Conservation (phyloP, 1,284 basidiomycete genomes). For the Cutaneotrichosporon sp. region DNA sequence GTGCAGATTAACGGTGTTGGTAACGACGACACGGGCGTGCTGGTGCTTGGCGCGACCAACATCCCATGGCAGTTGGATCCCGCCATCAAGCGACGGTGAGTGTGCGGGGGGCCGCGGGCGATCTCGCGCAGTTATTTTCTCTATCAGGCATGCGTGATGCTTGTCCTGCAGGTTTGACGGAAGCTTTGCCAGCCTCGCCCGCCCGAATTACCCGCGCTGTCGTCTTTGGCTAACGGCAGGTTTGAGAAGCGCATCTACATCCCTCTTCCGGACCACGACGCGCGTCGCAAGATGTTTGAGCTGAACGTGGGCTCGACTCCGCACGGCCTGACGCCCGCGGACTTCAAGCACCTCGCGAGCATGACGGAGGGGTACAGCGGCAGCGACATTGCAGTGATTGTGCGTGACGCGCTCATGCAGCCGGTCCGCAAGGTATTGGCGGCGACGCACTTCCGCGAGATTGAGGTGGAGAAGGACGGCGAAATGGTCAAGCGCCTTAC, state of each 20-base stretch:
- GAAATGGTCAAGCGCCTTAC: conserved; percentile 53
- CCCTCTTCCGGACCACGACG: conserved; percentile 87
- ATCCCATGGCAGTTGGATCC: conserved; percentile 97
- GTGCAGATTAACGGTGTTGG: conserved; percentile 96
- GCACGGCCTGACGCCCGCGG: conserved; percentile 70
- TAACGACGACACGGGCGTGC: conserved; percentile 91
- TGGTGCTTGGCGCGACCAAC: conserved; percentile 98
- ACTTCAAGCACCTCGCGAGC: conserved; percentile 76
- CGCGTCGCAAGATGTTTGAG: conserved; percentile 93
- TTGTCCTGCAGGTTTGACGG: no score
- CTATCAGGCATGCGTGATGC: no score
- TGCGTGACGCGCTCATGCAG: conserved; percentile 97
- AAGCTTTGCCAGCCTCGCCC: no score
- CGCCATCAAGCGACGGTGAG: conserved; percentile 89
- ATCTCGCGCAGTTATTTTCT: no score
- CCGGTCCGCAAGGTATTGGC: conserved; percentile 93
- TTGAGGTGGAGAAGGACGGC: conserved; percentile 46
- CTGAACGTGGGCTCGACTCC: conserved; percentile 92
- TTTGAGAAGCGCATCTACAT: conserved; percentile 99
- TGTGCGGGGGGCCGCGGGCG: no score
- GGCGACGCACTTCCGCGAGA: conserved; percentile 87
- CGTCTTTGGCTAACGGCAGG: conserved; percentile 45
- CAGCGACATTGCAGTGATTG: conserved; percentile 90
- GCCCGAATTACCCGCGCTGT: neutral
- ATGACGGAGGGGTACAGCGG: conserved; percentile 92